Evolutionary conservation across 1,139 yeast genomes (phyloP).

Genomic region (Yueomyces sp.): DNA sequence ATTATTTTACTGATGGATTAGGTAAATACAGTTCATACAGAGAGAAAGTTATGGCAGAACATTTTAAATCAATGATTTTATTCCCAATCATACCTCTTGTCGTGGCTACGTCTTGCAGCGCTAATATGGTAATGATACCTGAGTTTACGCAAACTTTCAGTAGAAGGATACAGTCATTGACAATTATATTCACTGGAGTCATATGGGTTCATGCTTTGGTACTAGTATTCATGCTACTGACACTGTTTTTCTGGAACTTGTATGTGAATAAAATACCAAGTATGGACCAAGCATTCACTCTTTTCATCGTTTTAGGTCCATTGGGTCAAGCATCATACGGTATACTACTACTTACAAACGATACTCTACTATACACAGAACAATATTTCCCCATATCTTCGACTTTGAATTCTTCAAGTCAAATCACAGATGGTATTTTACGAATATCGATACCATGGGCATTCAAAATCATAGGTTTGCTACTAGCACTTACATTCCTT

Average conservation of each 20-base stretch:
- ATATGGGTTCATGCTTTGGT: conserved; percentile 60
- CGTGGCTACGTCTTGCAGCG: conserved; percentile 61
- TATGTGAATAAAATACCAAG: conserved; percentile 49
- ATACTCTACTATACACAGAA: conserved; percentile 19
- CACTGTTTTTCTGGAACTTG: conserved; percentile 47
- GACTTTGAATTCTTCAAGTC: conserved; percentile 3
- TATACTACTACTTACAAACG: conserved; percentile 44
- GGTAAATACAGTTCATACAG: conserved; percentile 28
- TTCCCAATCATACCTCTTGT: conserved; percentile 69
- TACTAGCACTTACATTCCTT: conserved; percentile 37
- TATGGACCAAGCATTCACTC: conserved; percentile 32
- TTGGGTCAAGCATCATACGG: conserved; percentile 77
- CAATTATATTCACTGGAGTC: conserved; percentile 41
- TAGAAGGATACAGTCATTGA: conserved; percentile 30
- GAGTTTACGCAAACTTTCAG: conserved; percentile 32
- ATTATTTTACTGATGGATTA: conserved; percentile 18
- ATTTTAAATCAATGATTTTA: conserved; percentile 22
- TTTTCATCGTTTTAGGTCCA: conserved; percentile 54
- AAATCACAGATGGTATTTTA: conserved; percentile 2
- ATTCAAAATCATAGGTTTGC: conserved; percentile 21
- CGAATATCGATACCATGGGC: conserved; percentile 15
- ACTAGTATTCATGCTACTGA: conserved; percentile 43
- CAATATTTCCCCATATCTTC: conserved; percentile 8
- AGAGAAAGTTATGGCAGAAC: conserved; percentile 9
- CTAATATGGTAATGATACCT: conserved; percentile 30